A percentile compares a stretch with the other conserved stretches of the same genome.
Evolutionary conservation across 2,329 filamentous ascomycete species (phyloP).

Genomic region (Cercospora janseana): DNA sequence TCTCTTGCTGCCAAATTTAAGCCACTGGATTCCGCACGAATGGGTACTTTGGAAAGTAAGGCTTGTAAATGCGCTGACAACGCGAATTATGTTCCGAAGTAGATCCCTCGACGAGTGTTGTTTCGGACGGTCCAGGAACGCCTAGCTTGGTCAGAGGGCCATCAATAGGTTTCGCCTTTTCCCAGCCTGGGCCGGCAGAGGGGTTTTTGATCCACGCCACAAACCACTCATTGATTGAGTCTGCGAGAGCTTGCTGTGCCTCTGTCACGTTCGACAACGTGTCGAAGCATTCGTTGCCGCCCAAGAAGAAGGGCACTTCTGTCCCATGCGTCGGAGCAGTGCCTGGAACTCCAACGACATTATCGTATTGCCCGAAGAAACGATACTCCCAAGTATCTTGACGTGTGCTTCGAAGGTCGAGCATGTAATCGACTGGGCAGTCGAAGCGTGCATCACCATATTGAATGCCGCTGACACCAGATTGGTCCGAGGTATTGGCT

Average conservation of each 20-base stretch:
- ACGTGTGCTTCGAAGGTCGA: slow-evolving; percentile 3
- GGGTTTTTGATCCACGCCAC: slow-evolving; percentile 11
- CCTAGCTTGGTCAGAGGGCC: slow-evolving; percentile 6
- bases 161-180: not conserved
- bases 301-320: slow-evolving; percentile 11
- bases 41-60: slow-evolving; percentile 3
- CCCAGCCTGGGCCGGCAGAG: slow-evolving; percentile 9
- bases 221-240: slow-evolving; percentile 11
- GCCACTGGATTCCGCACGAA: not conserved
- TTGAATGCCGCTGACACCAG: slow-evolving; percentile 45
- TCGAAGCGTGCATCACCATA: slow-evolving; percentile 40
- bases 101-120: not conserved
- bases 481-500: slow-evolving; percentile 40
- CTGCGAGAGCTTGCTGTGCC: slow-evolving; percentile 9
- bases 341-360: slow-evolving; percentile 17
- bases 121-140: not conserved
- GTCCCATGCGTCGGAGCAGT: slow-evolving; percentile 10
- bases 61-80: slow-evolving; percentile 2
- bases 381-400: slow-evolving; percentile 32
- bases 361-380: slow-evolving; percentile 43
- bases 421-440: slow-evolving; percentile 10
- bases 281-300: slow-evolving; percentile 10
- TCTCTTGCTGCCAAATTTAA: no score
- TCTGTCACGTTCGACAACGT: slow-evolving; percentile 3
- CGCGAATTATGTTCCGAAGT: slow-evolving; percentile 7